Evolutionary conservation across 2,329 filamentous ascomycete genomes (phyloP), one percentile per base, ranked within the genome.

Genomic region (Aspergillus neoniger): DNA sequence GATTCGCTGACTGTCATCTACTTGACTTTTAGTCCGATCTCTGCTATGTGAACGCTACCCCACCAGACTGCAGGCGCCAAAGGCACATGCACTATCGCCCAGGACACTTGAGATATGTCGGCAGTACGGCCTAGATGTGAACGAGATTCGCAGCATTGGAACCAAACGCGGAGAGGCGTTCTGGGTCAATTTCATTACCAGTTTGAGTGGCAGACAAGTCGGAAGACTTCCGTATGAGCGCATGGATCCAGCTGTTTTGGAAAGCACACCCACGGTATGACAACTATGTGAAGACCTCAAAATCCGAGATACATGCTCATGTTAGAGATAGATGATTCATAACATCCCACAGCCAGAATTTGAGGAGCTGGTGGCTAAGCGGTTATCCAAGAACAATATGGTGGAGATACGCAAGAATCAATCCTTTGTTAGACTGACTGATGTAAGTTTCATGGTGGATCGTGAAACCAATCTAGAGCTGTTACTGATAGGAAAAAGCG

Each of bases 321-420:
- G 19, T 6, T 6, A 9, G 8, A 25, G 17, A 4, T 19, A 68
- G 68, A 79, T 79, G 77, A 77, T 80, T 23, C 77, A 79, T 48
- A 80, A 80, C 58, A 75, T 80, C 5, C 74, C 78, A 0, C 77
- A 80, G 43, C 77, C 77, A 7, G 69, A 64, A 1, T 78, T 79
- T 59, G 78, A 80, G 49, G 64, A 76, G n/a, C 63, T 74, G 14
- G 59, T 79, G 2, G 67, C 71, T 2, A 55, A 65, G 4, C 54
- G 64, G 14, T 48, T 79, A 5, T 44, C 53, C 9, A 58, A 64
- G n/a, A 63, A 28, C 36, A 38, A 48, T 6, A 41, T 65, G 2
- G 23, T 71, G 19, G 64, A 66, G 17, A 56, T 67, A 25, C 64
- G 66, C n/a, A 65, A 63, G 50, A 60, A 65, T 12, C 61, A 63